Conservation (phyloP, 192 early-diverging fungal genomes). For the Backusella australiensis region DNA sequence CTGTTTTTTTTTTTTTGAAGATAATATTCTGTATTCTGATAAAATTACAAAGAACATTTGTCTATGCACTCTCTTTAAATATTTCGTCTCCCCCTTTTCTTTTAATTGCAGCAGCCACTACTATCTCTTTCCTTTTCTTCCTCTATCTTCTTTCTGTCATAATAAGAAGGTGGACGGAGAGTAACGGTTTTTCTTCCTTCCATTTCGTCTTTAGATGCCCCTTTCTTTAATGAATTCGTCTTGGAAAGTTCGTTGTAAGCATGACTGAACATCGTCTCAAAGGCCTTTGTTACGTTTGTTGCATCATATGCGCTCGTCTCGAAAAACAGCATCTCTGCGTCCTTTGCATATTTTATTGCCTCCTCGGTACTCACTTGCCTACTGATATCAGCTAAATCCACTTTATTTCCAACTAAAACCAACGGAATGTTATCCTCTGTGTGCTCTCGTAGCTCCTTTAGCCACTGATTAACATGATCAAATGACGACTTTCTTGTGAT, state of each 20-base stretch:
- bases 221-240: constrained; percentile 9
- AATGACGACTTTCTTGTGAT: constrained; percentile 60
- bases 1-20: no score
- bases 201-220: background rate
- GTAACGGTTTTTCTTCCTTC: background rate
- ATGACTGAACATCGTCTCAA: constrained; percentile 78
- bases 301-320: constrained; percentile 75
- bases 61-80: background rate
- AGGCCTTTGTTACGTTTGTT: constrained; percentile 79
- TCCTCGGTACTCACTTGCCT: constrained; percentile 74
- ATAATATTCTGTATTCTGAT: background rate
- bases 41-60: background rate
- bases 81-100: background rate
- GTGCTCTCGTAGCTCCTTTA: constrained; percentile 89
- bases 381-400: constrained; percentile 66
- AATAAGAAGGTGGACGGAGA: background rate
- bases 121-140: background rate
- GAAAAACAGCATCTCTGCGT: constrained; percentile 74
- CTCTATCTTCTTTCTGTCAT: background rate
- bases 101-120: background rate
- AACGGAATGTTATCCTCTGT: constrained; percentile 89
- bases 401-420: constrained; percentile 89
- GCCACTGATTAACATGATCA: constrained; percentile 87
- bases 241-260: constrained; percentile 47
- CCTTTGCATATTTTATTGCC: constrained; percentile 72